Evolutionary conservation across 805 yeast genomes (phyloP).

Genomic region (Yamadazyma kitorensis): DNA sequence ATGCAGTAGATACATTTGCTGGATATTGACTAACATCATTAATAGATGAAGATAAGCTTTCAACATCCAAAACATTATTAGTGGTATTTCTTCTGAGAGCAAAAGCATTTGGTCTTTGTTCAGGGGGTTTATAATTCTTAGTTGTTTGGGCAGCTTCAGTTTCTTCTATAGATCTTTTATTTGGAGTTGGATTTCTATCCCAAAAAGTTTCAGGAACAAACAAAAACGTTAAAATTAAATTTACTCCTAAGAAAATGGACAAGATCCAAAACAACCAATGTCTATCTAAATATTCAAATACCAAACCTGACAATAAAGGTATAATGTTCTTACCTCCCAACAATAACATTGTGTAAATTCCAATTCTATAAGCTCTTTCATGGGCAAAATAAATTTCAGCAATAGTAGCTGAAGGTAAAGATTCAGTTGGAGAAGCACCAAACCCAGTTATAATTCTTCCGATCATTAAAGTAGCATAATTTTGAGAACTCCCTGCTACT

Average conservation of each 20-base stretch:
- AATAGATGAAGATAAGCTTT: constrained; percentile 16
- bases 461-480: constrained; percentile 51
- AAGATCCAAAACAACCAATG: constrained; percentile 64
- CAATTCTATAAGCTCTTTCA: constrained; percentile 59
- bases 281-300: constrained; percentile 47
- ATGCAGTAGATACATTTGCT: neutral
- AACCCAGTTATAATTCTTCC: constrained; percentile 58
- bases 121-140: constrained; percentile 20
- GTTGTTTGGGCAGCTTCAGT: constrained; percentile 44
- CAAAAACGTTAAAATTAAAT: constrained; percentile 43
- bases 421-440: constrained; percentile 61
- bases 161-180: constrained; percentile 46
- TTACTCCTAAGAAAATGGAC: constrained; percentile 49
- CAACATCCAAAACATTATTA: constrained; percentile 10
- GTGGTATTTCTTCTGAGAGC: constrained; percentile 20
- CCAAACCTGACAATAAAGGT: constrained; percentile 54
- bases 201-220: constrained; percentile 67
- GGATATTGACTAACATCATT: constrained; percentile 4
- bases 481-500: constrained; percentile 51
- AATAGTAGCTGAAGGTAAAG: constrained; percentile 57
- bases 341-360: constrained; percentile 53
- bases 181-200: constrained; percentile 53
- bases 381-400: constrained; percentile 62
- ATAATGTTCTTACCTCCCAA: constrained; percentile 62
- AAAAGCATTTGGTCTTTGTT: constrained; percentile 28